A percentile compares a stretch with the other conserved stretches of the same genome.
Conservation (phyloP, 169 alveolate species). For the Besnoitia besnoiti region DNA sequence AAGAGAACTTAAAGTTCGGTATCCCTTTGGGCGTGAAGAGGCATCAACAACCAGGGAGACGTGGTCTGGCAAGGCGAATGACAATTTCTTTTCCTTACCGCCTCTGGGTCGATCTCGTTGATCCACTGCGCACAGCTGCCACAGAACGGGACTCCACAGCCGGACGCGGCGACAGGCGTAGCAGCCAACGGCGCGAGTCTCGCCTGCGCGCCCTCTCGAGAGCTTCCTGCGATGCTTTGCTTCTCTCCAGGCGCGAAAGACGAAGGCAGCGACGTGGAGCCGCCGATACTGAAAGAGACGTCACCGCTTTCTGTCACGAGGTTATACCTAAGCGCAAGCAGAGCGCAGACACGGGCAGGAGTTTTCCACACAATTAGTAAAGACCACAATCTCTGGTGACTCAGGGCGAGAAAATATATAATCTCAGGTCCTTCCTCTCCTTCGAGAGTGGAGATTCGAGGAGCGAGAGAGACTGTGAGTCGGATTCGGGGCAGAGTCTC, state of each 20-base stretch:
- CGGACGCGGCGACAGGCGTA: background rate
- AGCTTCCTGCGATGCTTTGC: background rate
- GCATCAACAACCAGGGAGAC: too few species aligned
- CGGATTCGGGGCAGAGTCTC: too few species aligned
- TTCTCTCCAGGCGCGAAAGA: background rate
- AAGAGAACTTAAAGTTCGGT: too few species aligned
- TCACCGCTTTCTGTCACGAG: background rate
- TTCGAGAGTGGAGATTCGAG: too few species aligned
- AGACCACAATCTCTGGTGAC: too few species aligned
- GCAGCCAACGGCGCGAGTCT: background rate
- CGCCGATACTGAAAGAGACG: background rate
- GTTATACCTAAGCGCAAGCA: background rate
- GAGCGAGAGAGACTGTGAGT: too few species aligned
- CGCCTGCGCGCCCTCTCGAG: background rate
- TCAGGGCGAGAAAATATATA: too few species aligned
- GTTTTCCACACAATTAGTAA: too few species aligned
- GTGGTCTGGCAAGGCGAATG: background rate
- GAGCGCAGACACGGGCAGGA: too few species aligned
- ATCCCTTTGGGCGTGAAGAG: too few species aligned
- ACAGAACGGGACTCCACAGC: slow-evolving; percentile 1
- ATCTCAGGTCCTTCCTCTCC: too few species aligned
- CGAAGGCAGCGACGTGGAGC: background rate
- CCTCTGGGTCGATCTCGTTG: background rate
- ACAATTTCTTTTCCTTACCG: too few species aligned
- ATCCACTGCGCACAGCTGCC: slow-evolving; percentile 19